These are phyloP conservation scores for Alnus glutinosa DNA, from an alignment of 306 rosid species.

Conservation along the genomic window DNA sequence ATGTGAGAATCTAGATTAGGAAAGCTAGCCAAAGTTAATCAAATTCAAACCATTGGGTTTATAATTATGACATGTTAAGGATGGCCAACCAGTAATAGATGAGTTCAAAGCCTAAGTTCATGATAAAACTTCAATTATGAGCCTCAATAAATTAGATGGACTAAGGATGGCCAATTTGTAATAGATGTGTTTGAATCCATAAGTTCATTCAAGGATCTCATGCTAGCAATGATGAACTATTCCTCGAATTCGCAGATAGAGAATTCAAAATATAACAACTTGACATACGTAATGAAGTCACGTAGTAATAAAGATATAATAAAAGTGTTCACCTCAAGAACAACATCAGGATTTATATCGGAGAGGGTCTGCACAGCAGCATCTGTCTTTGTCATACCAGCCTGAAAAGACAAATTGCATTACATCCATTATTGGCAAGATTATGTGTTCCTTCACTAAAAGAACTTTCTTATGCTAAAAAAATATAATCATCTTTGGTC, in stretches of 20 bases:
- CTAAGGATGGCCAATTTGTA: neutral
- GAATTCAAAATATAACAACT: neutral
- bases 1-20: neutral
- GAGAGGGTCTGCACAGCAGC: conserved; percentile 94
- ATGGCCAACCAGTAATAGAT: neutral
- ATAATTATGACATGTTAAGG: neutral
- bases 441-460: conserved; percentile 21
- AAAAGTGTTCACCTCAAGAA: conserved; percentile 65
- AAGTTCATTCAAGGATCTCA: neutral
- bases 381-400: conserved; percentile 95
- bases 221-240: neutral
- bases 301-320: neutral
- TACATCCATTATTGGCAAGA: conserved; percentile 14
- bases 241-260: neutral
- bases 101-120: neutral
- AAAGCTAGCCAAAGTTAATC: neutral
- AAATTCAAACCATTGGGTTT: neutral
- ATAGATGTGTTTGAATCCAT: neutral
- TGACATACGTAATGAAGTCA: neutral
- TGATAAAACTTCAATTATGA: neutral
- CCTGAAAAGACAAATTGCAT: conserved; percentile 49
- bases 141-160: neutral
- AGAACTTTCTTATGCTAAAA: conserved; percentile 14
- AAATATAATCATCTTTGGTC: neutral
- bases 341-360: conserved; percentile 94